These are phyloP conservation scores for Butyriboletus loyo DNA, from an alignment of 768 basidiomycete genomes.

Conservation along the genomic window DNA sequence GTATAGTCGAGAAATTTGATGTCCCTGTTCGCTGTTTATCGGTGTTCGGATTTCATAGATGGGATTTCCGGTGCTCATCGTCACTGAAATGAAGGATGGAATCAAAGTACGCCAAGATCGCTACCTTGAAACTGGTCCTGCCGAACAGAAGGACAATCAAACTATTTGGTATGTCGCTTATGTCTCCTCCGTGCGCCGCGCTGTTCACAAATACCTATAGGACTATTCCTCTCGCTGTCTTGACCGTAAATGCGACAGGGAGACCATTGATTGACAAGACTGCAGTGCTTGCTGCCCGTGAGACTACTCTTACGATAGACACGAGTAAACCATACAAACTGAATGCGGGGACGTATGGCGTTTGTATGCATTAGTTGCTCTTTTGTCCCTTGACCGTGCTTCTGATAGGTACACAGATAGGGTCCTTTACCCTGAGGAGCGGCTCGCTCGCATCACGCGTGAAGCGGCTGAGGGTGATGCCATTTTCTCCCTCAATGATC, in stretches of 20 bases:
- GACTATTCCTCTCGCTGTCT: slow-evolving; percentile 76
- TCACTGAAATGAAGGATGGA: slow-evolving; percentile 69
- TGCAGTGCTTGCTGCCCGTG: slow-evolving; percentile 64
- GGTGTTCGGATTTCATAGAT: slow-evolving; percentile 33
- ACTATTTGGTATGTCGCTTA: slow-evolving; percentile 66
- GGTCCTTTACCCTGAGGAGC: slow-evolving; percentile 79
- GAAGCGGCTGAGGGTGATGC: slow-evolving; percentile 70
- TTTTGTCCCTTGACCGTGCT: not conserved
- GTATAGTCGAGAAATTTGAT: slow-evolving; percentile 29
- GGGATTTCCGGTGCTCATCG: slow-evolving; percentile 88
- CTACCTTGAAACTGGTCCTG: slow-evolving; percentile 83
- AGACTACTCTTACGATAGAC: slow-evolving; percentile 67
- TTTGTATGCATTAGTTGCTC: slow-evolving; percentile 58
- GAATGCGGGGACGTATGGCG: slow-evolving; percentile 84
- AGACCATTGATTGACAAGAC: slow-evolving; percentile 57
- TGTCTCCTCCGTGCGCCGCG: not conserved
- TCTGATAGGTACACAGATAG: slow-evolving; percentile 50
- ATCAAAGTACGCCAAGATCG: slow-evolving; percentile 86
- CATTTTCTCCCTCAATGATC: slow-evolving; percentile 77
- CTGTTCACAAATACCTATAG: slow-evolving; percentile 34
- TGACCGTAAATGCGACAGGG: slow-evolving; percentile 59
- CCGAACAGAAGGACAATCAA: slow-evolving; percentile 78
- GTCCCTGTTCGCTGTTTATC: not conserved
- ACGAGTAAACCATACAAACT: slow-evolving; percentile 81
- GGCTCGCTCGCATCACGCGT: slow-evolving; percentile 71